Conservation (phyloP, 2,329 filamentous ascomycete genomes). For the Salinomyces thailandicus region DNA sequence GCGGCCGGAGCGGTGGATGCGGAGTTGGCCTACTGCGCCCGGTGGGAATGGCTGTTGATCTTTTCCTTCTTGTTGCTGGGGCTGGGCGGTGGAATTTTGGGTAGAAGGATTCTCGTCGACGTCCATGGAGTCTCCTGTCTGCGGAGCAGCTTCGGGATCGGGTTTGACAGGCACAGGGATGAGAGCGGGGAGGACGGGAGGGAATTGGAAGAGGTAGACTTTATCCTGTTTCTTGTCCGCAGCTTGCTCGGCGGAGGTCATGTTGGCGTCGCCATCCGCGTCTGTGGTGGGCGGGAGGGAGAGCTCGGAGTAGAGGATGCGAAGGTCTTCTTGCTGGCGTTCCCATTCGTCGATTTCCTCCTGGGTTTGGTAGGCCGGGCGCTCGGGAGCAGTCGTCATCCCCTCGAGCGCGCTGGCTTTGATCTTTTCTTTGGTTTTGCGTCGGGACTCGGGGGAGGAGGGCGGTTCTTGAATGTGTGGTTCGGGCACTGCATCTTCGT, state of each 20-base stretch:
- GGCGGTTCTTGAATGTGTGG: constrained; percentile 18
- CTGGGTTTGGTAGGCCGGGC: constrained; percentile 41
- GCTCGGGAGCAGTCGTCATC: constrained; percentile 13
- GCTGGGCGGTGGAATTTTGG: constrained; percentile 2
- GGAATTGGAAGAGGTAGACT: constrained; percentile 55
- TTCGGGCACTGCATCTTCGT: constrained; percentile 31
- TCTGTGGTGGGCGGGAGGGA: constrained; percentile 31
- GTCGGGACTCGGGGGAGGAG: constrained; percentile 25
- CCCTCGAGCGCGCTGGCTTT: constrained; percentile 8
- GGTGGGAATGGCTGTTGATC: constrained; percentile 30
- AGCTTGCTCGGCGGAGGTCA: constrained; percentile 22
- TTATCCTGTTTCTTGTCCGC: constrained; percentile 37
- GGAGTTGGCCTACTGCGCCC: constrained; percentile 50
- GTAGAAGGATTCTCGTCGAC: constrained; percentile 9
- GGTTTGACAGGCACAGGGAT: constrained; percentile 28
- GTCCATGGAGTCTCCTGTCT: constrained; percentile 13
- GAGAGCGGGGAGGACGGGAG: constrained; percentile 51
- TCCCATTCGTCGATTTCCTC: constrained; percentile 43
- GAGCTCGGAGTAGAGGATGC: constrained; percentile 38
- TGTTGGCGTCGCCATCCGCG: constrained; percentile 31
- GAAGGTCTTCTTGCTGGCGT: constrained; percentile 37
- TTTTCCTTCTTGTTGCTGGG: constrained; percentile 16
- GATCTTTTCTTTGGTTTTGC: constrained; percentile 21
- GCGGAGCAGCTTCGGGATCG: constrained; percentile 14
- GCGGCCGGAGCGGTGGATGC: constrained; percentile 51